A percentile compares a stretch with the other conserved stretches of the same genome.
phyloP scores from a whole-genome alignment of 148 eudicot species.

The Spergularia marina region DNA sequence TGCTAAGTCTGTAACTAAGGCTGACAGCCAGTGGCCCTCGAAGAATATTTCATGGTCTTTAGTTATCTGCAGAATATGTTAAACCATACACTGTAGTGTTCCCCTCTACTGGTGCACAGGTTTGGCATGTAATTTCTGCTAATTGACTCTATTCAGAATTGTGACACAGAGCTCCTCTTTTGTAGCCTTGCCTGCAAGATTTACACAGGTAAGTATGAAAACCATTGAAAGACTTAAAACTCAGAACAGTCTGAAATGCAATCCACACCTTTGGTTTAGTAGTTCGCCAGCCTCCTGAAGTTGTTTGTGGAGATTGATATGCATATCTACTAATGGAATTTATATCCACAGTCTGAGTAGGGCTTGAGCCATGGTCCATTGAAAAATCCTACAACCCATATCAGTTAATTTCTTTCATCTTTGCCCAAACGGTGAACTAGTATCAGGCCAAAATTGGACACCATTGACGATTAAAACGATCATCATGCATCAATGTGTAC shows the following conservation, averaged over 20 bases:
- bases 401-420: constrained; percentile 6
- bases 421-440: constrained; percentile 3
- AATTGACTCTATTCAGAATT: constrained; percentile 3
- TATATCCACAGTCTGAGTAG: constrained; percentile 24
- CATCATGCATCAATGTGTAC: not conserved
- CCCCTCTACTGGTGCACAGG: not conserved
- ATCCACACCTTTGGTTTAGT: constrained; percentile 65
- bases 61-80: not conserved
- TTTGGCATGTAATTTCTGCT: not conserved
- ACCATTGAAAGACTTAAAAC: not conserved
- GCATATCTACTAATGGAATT: constrained; percentile 52
- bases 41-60: not conserved
- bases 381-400: constrained; percentile 39
- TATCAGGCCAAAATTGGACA: not conserved
- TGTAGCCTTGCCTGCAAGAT: constrained; percentile 64
- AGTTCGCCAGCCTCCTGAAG: constrained; percentile 72
- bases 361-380: constrained; percentile 26
- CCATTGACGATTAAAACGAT: not conserved
- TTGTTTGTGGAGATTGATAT: constrained; percentile 39
- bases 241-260: not conserved
- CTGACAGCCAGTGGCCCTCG: not conserved
- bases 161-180: constrained; percentile 40
- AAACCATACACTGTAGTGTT: not conserved
- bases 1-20: not conserved
- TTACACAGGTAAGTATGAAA: constrained; percentile 6